Conservation (phyloP, 202 grass and related monocot genomes). For the Bolboschoenoplectus hybrid region DNA sequence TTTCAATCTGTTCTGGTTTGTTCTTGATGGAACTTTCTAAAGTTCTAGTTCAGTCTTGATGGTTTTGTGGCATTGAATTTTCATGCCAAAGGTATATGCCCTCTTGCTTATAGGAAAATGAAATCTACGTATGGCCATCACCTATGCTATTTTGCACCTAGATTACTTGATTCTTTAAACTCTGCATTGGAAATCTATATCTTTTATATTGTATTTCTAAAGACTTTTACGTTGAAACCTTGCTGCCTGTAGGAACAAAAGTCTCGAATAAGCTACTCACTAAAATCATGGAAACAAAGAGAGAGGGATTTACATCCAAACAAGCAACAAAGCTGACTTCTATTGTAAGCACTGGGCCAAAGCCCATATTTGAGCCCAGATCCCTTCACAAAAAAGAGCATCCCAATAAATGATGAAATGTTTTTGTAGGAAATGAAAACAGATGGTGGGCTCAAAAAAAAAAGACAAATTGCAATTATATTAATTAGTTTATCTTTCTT, state of each 20-base stretch:
- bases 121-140: neutral
- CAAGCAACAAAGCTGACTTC: neutral
- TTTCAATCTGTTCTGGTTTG: neutral
- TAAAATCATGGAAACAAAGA: neutral
- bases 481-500: too few species aligned
- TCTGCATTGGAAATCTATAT: neutral
- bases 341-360: neutral
- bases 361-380: neutral
- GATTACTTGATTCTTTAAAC: neutral
- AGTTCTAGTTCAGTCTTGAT: neutral
- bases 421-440: too few species aligned
- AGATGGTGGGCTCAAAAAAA: too few species aligned
- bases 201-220: too few species aligned
- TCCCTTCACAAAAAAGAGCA: neutral
- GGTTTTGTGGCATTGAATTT: conserved; percentile 12
- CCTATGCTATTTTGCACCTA: neutral
- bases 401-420: neutral
- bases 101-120: neutral
- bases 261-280: neutral
- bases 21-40: neutral
- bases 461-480: too few species aligned
- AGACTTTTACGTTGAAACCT: neutral
- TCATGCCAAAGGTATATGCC: neutral
- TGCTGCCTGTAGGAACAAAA: neutral
- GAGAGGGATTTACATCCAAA: neutral